Conservation (phyloP, 1,284 basidiomycete species). For the Caloboletus inedulis region DNA sequence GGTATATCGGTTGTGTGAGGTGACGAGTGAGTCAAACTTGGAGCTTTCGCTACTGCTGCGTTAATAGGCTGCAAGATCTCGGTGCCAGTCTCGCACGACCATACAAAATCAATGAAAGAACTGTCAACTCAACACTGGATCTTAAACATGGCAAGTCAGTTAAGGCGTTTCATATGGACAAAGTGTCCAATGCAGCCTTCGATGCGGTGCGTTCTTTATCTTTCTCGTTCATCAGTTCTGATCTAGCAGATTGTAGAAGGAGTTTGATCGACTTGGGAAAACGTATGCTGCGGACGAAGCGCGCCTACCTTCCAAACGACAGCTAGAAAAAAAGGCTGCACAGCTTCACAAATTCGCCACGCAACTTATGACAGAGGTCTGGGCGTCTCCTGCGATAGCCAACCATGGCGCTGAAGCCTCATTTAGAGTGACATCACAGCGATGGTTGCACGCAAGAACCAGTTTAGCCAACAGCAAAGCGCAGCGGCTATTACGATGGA, state of each 20-base stretch:
- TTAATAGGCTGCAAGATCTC: conserved; percentile 32
- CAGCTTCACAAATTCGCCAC: conserved; percentile 57
- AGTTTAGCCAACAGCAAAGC: conserved; percentile 47
- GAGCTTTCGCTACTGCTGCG: neutral
- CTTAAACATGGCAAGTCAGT: conserved; percentile 68
- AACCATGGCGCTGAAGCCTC: conserved; percentile 6
- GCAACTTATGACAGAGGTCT: conserved; percentile 74
- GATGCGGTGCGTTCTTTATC: conserved; percentile 46
- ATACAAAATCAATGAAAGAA: conserved; percentile 72
- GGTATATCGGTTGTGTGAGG: conserved; percentile 83
- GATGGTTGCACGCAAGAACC: conserved; percentile 68
- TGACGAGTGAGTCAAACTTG: conserved; percentile 55
- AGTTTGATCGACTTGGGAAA: conserved; percentile 63
- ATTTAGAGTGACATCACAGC: conserved; percentile 62
- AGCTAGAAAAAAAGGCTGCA: conserved; percentile 61
- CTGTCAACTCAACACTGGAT: conserved; percentile 60
- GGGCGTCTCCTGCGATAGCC: conserved; percentile 1
- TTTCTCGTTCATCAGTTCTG: neutral
- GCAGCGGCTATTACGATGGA: conserved; percentile 49
- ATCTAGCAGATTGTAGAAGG: conserved; percentile 49
- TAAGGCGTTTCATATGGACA: conserved; percentile 68
- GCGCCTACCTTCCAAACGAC: conserved; percentile 62
- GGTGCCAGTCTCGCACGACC: conserved; percentile 52
- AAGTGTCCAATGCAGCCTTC: conserved; percentile 72
- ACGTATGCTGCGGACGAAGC: conserved; percentile 54